Base-by-base conservation (phyloP, 495 filamentous ascomycete genomes). In the Lasiosphaeris hirsuta region DNA sequence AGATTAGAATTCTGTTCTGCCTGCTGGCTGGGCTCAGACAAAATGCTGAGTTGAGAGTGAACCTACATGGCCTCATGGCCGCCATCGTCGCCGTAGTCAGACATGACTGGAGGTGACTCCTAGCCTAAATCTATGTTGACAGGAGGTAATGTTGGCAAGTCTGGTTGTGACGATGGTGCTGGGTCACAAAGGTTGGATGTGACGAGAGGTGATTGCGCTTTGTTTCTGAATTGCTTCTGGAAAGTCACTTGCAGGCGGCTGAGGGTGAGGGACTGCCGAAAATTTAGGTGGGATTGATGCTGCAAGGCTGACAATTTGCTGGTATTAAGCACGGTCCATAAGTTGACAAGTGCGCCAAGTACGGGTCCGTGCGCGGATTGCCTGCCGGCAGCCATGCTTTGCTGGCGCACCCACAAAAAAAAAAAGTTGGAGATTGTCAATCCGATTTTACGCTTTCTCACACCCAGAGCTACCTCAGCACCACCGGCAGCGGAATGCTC, bases 81-180 rank as follows among this genome's bases (percentile, higher is more conserved):
- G 63, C 73, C 82, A 54, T 85, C 86, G 60, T 82, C 82, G 60
- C 78, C 91, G 75, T 86, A 90, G 76, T 96, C 91, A 69, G 90
- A 95, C 91, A 96, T 96, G 36, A 61, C 83, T 30, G 23, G 2
- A 38, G 14, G 43, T 40, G 18, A 0, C 38, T 14, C 13, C 13
- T 13, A 14, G 7, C 14, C 8, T 35, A 18, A 7, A 13, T 41
- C 13, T 15, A 42, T 18, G 41, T 53, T 33, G 34, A 34, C 18
- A 3, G 13, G 7, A 15, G 34, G 33, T 10, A 11, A 40, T 5
- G 49, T 33, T 4, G 18, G 18, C 18, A 4, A 10, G 43, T 5
- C 9, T 35, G 14, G 51, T 5, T 11, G 51, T 38, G 37, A 23
- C 18, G 38, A 17, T 33, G 8, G n/a, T n/a, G n/a, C n/a, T n/a